Conservation (phyloP, 169 alveolate genomes). For the Plasmodium fragile region DNA sequence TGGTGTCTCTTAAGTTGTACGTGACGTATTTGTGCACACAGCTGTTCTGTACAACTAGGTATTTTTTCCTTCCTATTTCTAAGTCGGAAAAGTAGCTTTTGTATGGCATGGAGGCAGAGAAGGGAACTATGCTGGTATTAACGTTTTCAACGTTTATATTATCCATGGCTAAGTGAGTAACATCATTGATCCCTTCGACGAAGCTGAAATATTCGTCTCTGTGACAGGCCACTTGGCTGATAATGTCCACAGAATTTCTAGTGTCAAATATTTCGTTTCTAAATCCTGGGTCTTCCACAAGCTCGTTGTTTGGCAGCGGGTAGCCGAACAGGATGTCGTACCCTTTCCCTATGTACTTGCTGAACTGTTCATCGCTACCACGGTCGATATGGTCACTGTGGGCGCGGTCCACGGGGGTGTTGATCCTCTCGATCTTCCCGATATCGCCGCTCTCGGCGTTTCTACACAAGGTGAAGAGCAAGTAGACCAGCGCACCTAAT, state of each 20-base stretch:
- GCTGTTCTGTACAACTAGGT: slow-evolving; percentile 40
- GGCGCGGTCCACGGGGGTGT: not conserved
- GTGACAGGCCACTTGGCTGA: slow-evolving; percentile 20
- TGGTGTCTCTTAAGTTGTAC: slow-evolving; percentile 33
- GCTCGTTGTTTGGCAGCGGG: slow-evolving; percentile 72
- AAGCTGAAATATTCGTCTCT: slow-evolving; percentile 53
- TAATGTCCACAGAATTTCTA: slow-evolving; percentile 11
- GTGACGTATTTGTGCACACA: slow-evolving; percentile 45
- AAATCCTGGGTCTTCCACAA: slow-evolving; percentile 57
- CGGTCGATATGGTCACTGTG: not conserved
- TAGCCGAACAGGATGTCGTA: slow-evolving; percentile 68
- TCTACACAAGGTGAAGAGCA: not conserved
- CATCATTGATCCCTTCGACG: slow-evolving; percentile 55
- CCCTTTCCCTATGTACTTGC: slow-evolving; percentile 58
- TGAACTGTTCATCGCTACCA: slow-evolving; percentile 29
- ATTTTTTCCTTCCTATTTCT: slow-evolving; percentile 62
- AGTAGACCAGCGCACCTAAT: not conserved
- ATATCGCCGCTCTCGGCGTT: not conserved
- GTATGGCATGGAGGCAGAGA: slow-evolving; percentile 74
- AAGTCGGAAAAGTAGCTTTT: slow-evolving; percentile 49
- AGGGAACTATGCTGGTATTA: slow-evolving; percentile 30
- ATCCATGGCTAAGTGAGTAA: slow-evolving; percentile 50
- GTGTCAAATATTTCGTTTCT: slow-evolving; percentile 42
- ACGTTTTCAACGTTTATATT: slow-evolving; percentile 48
- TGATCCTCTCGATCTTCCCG: not conserved